phyloP scores from a whole-genome alignment of 2,329 filamentous ascomycete genomes.

The Talaromyces sp. region DNA sequence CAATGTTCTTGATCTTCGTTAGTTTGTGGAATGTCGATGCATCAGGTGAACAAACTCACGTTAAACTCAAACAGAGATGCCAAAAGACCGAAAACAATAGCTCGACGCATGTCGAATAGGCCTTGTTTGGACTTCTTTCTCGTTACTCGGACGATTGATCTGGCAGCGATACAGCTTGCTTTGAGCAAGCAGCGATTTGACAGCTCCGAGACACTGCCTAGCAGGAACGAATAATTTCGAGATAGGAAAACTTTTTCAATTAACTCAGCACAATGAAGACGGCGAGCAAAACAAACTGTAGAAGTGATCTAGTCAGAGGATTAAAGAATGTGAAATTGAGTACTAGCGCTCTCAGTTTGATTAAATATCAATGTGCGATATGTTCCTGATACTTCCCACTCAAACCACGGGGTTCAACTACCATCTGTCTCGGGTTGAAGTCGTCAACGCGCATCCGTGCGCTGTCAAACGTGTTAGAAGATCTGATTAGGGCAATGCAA shows the following conservation, averaged over 20 bases:
- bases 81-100: not conserved
- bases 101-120: not conserved
- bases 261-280: not conserved
- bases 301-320: not conserved
- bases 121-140: not conserved
- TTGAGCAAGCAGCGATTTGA: not conserved
- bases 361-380: not conserved
- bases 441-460: not conserved
- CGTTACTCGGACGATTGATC: not conserved
- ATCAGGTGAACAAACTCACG: not conserved
- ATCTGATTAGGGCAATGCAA: no score
- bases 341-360: not conserved
- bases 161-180: not conserved
- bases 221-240: not conserved
- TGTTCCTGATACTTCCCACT: not conserved
- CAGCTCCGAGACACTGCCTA: not conserved
- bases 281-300: not conserved
- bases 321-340: not conserved
- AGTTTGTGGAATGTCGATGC: not conserved
- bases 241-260: not conserved
- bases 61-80: not conserved
- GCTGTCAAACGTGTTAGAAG: no score
- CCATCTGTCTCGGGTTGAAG: not conserved
- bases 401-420: not conserved
- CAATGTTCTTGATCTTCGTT: not conserved